These are phyloP conservation scores for Penicillium sclerotiorum DNA, from an alignment of 2,329 filamentous ascomycete species.

Conservation along the genomic window DNA sequence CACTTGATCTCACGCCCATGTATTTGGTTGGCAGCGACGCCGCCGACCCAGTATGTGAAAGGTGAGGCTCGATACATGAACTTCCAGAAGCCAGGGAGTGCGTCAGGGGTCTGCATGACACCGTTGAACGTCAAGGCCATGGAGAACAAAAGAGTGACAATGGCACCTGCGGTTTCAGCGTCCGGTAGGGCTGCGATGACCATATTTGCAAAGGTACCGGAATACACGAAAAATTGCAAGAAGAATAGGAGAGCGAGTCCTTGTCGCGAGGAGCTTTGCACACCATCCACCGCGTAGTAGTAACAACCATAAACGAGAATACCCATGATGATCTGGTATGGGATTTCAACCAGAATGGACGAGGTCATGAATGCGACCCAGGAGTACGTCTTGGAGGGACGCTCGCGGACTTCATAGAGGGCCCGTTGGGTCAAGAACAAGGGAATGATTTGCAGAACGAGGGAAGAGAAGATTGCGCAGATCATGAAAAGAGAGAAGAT, in stretches of 20 bases:
- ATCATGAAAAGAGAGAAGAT: slow-evolving; percentile 71
- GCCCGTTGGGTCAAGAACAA: slow-evolving; percentile 67
- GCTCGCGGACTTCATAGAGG: slow-evolving; percentile 69
- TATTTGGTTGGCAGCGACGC: no score
- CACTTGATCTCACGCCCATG: no score
- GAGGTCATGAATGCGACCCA: slow-evolving; percentile 72
- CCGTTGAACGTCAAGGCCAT: slow-evolving; percentile 35
- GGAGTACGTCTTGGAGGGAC: slow-evolving; percentile 69
- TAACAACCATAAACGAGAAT: slow-evolving; percentile 60
- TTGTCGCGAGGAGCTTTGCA: background rate
- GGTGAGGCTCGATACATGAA: slow-evolving; percentile 81
- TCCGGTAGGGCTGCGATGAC: background rate
- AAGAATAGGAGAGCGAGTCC: background rate
- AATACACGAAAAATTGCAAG: background rate
- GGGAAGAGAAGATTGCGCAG: slow-evolving; percentile 68
- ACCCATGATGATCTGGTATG: slow-evolving; percentile 62
- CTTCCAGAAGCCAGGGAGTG: slow-evolving; percentile 72
- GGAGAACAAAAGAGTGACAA: slow-evolving; percentile 3
- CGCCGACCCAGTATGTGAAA: slow-evolving; percentile 70
- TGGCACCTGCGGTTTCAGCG: background rate
- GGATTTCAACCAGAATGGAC: slow-evolving; percentile 69
- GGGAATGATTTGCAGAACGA: background rate
- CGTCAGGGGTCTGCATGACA: background rate
- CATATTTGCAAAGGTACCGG: background rate
- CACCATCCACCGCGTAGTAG: background rate